phyloP scores from a whole-genome alignment of 163 green algal genomes.

The Scenedesmus sp. region DNA sequence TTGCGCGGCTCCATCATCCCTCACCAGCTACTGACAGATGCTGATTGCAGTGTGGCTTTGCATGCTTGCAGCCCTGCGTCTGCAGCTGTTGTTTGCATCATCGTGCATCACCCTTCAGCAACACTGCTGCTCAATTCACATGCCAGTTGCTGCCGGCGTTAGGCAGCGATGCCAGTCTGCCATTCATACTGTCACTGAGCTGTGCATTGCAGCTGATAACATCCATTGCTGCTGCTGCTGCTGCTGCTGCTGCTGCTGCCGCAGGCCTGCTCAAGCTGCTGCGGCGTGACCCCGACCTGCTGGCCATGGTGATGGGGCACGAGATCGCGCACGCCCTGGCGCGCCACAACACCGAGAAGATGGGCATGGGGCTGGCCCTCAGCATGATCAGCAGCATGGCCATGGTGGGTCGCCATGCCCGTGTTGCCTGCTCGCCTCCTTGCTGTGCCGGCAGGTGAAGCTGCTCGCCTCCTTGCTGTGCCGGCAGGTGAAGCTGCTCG shows the following conservation, averaged over 20 bases:
- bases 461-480: too few species aligned
- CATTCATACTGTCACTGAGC: background rate
- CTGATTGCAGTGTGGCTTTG: too few species aligned
- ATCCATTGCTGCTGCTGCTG: background rate
- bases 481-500: too few species aligned
- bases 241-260: background rate
- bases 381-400: slow-evolving; percentile 5
- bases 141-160: too few species aligned
- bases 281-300: slow-evolving; percentile 54
- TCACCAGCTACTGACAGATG: too few species aligned
- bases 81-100: too few species aligned
- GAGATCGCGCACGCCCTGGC: slow-evolving; percentile 65
- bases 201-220: background rate
- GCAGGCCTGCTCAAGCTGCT: slow-evolving; percentile 61
- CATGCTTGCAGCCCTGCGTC: too few species aligned
- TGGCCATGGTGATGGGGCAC: slow-evolving; percentile 66
- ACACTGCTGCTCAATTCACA: too few species aligned
- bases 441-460: background rate
- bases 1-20: too few species aligned
- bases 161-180: too few species aligned
- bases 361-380: slow-evolving; percentile 42
- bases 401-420: background rate
- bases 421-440: background rate
- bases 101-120: too few species aligned
- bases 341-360: slow-evolving; percentile 63